Conservation (phyloP, 306 rosid genomes). For the Luffa acutangula region DNA sequence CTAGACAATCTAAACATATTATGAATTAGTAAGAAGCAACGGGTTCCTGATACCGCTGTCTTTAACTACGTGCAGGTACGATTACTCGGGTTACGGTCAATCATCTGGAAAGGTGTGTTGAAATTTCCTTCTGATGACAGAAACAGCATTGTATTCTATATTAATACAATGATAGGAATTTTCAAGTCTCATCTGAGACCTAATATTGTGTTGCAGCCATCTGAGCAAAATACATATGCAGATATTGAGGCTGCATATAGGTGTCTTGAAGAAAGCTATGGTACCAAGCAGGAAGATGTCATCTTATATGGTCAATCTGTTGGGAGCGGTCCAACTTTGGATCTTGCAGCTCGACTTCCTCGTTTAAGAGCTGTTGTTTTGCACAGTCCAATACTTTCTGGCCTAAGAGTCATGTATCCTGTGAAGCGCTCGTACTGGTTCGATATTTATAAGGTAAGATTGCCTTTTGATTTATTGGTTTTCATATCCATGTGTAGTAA, state of each 20-base stretch:
- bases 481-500: constrained; percentile 4
- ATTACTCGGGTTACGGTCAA: constrained; percentile 65
- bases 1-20: not conserved
- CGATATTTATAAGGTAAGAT: constrained; percentile 51
- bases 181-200: constrained; percentile 4
- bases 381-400: constrained; percentile 68
- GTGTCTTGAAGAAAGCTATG: constrained; percentile 59
- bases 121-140: constrained; percentile 1
- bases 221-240: constrained; percentile 67
- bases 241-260: constrained; percentile 65
- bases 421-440: constrained; percentile 60
- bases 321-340: constrained; percentile 68
- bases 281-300: constrained; percentile 57
- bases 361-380: constrained; percentile 49
- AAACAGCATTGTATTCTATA: not conserved
- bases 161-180: not conserved
- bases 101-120: constrained; percentile 68
- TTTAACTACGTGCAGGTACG: constrained; percentile 38
- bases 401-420: constrained; percentile 69
- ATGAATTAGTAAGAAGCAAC: not conserved
- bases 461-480: constrained; percentile 4
- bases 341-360: constrained; percentile 59
- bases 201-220: constrained; percentile 37
- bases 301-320: constrained; percentile 65
- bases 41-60: not conserved